Evolutionary conservation across 2,329 filamentous ascomycete genomes (phyloP), one percentile per base, ranked within the genome.

Genomic region (Stachybotrys elegans): DNA sequence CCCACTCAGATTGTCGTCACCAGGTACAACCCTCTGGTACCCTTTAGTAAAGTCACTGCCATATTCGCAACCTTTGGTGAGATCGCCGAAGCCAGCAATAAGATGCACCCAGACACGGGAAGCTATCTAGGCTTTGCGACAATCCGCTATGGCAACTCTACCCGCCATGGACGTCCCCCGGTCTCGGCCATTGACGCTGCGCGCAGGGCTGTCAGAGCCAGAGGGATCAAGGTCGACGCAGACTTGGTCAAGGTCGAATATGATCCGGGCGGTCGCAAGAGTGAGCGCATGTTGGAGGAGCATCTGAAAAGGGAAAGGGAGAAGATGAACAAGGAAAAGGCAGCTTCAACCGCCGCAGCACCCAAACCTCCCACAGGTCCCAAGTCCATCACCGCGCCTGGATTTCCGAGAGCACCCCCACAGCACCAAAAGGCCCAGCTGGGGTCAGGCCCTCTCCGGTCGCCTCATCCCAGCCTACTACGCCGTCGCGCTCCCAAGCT

Each of bases 101-200:
- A 94, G 62, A 92, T 94, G 57, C 90, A 98, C 64, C 93, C 93
- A 8, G 85, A 91, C 46, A 97, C 91, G 12, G 93, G 93, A 16
- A 93, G 88, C 58, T 95, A 94, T 60, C 77, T 98, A 12, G 93
- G 93, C 12, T 91, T 98, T 60, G 95, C 88, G 52, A 88, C 89
- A 14, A 89, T 98, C 59, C 83, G 86, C 47, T 98, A 94, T 65
- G 83, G 86, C 57, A 92, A 97, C 60, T 71, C 76, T 2, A 76
- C 80, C 69, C 64, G 62, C 13, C 53, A 61, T 5, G 64, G 61
- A 36, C 58, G 58, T 6, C 59, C 61, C 5, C 64, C 68, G 43
- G 69, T 88, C 31, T 77, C 83, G 40, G 93, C 89, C 6, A 81
- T 86, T 32, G 84, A 87, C 48, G 88, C 91, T 32, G 92, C 93